phyloP scores from a whole-genome alignment of 2,329 filamentous ascomycete species.

The Cercospora citrullina region DNA sequence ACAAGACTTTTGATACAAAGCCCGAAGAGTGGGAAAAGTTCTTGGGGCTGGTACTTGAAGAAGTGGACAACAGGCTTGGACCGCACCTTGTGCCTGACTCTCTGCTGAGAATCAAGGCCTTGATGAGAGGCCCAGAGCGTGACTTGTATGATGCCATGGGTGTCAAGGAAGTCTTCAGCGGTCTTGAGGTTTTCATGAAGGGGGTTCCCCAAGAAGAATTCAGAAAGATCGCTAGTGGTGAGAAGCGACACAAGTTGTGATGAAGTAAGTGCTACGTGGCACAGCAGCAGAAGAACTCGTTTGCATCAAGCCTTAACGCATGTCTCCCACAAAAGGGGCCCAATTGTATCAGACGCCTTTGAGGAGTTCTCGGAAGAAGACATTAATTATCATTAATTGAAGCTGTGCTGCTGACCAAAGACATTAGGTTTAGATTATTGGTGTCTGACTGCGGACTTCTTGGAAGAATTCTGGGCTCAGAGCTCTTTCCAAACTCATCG shows the following conservation, averaged over 20 bases:
- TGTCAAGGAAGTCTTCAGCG: slow-evolving; percentile 80
- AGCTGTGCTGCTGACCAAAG: neutral
- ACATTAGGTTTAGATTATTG: neutral
- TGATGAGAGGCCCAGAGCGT: slow-evolving; percentile 73
- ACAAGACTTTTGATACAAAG: slow-evolving; percentile 69
- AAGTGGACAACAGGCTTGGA: slow-evolving; percentile 80
- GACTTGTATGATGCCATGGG: slow-evolving; percentile 75
- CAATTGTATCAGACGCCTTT: neutral
- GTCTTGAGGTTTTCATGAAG: slow-evolving; percentile 74
- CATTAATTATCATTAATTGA: neutral
- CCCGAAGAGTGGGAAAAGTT: slow-evolving; percentile 68
- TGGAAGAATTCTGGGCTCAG: slow-evolving; percentile 4
- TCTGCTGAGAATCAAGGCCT: slow-evolving; percentile 77
- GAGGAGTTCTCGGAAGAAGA: neutral
- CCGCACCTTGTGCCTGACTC: slow-evolving; percentile 77
- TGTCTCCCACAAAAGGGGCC: neutral
- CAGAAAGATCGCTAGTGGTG: slow-evolving; percentile 74
- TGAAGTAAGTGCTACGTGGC: neutral
- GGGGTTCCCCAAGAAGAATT: slow-evolving; percentile 90
- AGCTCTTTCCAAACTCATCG: slow-evolving; percentile 4
- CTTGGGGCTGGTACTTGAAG: slow-evolving; percentile 66
- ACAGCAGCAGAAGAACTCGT: neutral
- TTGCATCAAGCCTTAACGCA: neutral
- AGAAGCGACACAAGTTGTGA: slow-evolving; percentile 92
- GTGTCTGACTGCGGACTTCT: neutral